A percentile compares a stretch with the other conserved stretches of the same genome.
phyloP scores from a whole-genome alignment of 2,329 filamentous ascomycete species.

The Rhinocladiella similis region DNA sequence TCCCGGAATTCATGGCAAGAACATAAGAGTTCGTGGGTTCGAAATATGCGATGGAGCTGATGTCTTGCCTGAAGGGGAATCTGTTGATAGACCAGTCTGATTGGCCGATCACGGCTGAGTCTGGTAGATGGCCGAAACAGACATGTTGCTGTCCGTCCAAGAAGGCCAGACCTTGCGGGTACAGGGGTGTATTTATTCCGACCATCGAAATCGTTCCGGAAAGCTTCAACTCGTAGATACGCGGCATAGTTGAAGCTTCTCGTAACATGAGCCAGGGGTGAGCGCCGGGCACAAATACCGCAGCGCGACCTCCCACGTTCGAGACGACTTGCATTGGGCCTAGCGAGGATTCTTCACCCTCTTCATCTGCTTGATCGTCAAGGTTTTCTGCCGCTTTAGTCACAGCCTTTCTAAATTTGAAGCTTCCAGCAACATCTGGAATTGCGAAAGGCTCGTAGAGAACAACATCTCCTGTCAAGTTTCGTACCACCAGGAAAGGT shows the following conservation, averaged over 20 bases:
- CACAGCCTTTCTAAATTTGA: constrained; percentile 76
- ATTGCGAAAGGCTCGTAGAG: constrained; percentile 76
- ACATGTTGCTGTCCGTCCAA: constrained; percentile 59
- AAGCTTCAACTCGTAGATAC: constrained; percentile 71
- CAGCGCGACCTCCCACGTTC: constrained; percentile 70
- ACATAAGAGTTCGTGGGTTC: constrained; percentile 73
- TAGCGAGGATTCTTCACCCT: constrained; percentile 37
- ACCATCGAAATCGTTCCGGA: constrained; percentile 69
- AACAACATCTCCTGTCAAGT: constrained; percentile 76
- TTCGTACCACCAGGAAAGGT: constrained; percentile 81
- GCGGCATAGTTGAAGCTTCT: constrained; percentile 73
- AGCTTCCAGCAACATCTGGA: constrained; percentile 33
- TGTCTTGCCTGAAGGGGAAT: constrained; percentile 67
- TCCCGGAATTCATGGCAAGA: constrained; percentile 66
- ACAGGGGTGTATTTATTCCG: constrained; percentile 73
- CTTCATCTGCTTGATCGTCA: constrained; percentile 54
- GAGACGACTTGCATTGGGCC: constrained; percentile 46
- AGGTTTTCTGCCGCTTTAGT: constrained; percentile 55
- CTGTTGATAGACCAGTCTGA: constrained; percentile 75
- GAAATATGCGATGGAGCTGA: constrained; percentile 75
- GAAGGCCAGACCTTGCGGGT: constrained; percentile 81
- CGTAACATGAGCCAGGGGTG: constrained; percentile 82
- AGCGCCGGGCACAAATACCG: constrained; percentile 77
- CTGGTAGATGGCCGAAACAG: constrained; percentile 60
- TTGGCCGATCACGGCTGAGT: constrained; percentile 67